Evolutionary conservation across 345 rosid species (phyloP).

Genomic region (Heritiera fomes): DNA sequence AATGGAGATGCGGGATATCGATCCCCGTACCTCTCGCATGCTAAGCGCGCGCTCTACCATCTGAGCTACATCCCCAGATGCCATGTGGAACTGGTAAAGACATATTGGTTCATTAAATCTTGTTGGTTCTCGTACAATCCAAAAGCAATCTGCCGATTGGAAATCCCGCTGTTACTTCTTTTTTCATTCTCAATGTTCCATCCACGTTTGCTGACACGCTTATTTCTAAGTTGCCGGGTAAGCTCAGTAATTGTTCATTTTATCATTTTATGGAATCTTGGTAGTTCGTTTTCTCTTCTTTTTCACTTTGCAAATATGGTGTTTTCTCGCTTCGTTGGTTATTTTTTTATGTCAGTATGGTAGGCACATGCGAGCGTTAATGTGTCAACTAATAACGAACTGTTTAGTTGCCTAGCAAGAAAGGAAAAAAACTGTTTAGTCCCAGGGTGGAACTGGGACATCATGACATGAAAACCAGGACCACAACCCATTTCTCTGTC

Average conservation of each 20-base stretch:
- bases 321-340: not conserved
- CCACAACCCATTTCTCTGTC: not conserved
- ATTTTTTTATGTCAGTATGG: not conserved
- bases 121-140: too few species aligned
- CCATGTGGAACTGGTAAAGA: too few species aligned
- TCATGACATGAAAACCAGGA: not conserved
- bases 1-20: not conserved
- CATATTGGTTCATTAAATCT: too few species aligned
- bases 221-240: not conserved
- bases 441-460: not conserved
- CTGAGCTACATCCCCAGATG: slow-evolving; percentile 44
- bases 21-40: slow-evolving; percentile 42
- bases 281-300: not conserved
- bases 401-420: slow-evolving; percentile 3
- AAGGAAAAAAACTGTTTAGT: not conserved
- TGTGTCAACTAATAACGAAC: not conserved
- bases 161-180: not conserved
- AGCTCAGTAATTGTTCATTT: not conserved
- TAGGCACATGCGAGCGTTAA: not conserved
- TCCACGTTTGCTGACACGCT: not conserved
- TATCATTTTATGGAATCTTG: not conserved
- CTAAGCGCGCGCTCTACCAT: slow-evolving; percentile 91
- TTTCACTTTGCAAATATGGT: not conserved
- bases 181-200: not conserved
- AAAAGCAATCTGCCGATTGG: not conserved